These are phyloP conservation scores for Arachnopeziza araneosa DNA, from an alignment of 2,329 filamentous ascomycete genomes.

Conservation along the genomic window DNA sequence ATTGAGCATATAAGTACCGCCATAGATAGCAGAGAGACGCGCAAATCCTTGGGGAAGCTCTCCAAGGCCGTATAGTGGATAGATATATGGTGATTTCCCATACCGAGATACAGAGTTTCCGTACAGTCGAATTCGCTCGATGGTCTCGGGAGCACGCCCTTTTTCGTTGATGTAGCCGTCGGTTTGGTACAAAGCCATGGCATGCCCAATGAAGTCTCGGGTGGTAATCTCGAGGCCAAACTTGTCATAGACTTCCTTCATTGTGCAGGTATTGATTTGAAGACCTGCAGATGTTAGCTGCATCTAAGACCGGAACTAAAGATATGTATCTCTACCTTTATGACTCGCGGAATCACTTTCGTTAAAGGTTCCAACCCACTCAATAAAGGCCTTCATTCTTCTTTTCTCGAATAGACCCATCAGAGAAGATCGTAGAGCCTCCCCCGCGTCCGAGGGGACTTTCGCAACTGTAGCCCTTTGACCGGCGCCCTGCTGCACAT, in stretches of 20 bases:
- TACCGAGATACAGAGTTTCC: constrained; percentile 97
- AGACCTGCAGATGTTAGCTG: constrained; percentile 53
- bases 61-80: constrained; percentile 93
- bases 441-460: constrained; percentile 86
- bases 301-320: not conserved
- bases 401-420: constrained; percentile 99
- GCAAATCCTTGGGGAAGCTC: constrained; percentile 98
- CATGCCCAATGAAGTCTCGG: constrained; percentile 93
- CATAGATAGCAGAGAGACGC: constrained; percentile 95
- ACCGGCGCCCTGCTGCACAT: constrained; percentile 83
- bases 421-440: constrained; percentile 85
- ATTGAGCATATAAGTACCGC: constrained; percentile 99
- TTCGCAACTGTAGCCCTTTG: constrained; percentile 89
- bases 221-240: constrained; percentile 87
- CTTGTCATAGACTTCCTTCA: constrained; percentile 99
- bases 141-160: constrained; percentile 74
- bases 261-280: constrained; percentile 71
- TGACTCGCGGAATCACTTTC: constrained; percentile 76
- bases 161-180: constrained; percentile 75
- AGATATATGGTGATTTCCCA: constrained; percentile 98
- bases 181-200: constrained; percentile 92
- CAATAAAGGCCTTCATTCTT: constrained; percentile 91
- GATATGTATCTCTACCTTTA: constrained; percentile 60
- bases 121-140: constrained; percentile 91
- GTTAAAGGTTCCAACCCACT: constrained; percentile 89